phyloP scores from a whole-genome alignment of 106 monocot genomes.

The Gastrodia elata region DNA sequence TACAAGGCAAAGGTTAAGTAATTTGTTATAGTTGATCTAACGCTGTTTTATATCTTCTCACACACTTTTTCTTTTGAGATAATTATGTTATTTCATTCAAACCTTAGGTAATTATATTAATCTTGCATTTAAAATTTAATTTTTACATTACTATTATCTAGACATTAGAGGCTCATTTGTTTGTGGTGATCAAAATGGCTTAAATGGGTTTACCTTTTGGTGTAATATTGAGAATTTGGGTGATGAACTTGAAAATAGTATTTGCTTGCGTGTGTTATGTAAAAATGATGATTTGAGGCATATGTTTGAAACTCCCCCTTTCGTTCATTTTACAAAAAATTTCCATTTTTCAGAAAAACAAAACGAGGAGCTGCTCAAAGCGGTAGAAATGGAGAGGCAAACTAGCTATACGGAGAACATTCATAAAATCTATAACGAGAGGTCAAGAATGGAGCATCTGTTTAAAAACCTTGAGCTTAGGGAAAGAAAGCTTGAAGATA shows the following conservation, averaged over 20 bases:
- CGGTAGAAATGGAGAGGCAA: conserved; percentile 41
- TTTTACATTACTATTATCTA: too few species aligned
- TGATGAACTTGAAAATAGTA: too few species aligned
- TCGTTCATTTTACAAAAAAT: not conserved
- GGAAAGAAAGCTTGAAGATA: conserved; percentile 46
- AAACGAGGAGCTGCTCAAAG: conserved; percentile 44
- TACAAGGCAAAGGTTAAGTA: conserved; percentile 63
- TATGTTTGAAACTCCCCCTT: too few species aligned
- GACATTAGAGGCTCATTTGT: too few species aligned
- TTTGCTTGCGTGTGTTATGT: too few species aligned
- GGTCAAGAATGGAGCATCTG: conserved; percentile 31
- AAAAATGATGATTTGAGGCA: too few species aligned
- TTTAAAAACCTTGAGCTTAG: conserved; percentile 34
- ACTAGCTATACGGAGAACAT: conserved; percentile 27
- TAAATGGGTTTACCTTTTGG: too few species aligned
- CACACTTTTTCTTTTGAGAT: not conserved
- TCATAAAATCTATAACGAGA: conserved; percentile 31
- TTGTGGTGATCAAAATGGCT: too few species aligned
- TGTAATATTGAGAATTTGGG: too few species aligned
- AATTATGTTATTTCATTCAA: not conserved
- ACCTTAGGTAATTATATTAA: too few species aligned
- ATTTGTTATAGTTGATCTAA: not conserved
- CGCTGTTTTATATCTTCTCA: not conserved
- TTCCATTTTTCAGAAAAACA: conserved; percentile 30
- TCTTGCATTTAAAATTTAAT: too few species aligned